Conservation (phyloP, 139 green algal genomes). For the Gonium pectorale region DNA sequence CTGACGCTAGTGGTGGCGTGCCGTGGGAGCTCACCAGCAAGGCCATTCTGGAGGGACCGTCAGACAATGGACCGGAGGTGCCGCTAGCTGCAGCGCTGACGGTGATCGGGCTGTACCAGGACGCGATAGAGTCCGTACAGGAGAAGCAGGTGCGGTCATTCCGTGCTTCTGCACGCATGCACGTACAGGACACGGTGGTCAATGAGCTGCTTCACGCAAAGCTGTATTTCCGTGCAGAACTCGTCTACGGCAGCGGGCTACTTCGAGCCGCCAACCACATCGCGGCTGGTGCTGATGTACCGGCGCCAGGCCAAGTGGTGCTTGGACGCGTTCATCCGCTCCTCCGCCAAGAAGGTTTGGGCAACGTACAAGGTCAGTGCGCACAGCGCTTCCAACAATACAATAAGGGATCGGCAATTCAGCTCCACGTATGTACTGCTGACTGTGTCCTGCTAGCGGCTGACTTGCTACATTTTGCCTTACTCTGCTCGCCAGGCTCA, state of each 20-base stretch:
- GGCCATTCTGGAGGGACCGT: not conserved
- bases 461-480: too few species aligned
- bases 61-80: not conserved
- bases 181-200: too few species aligned
- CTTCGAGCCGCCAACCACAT: not conserved
- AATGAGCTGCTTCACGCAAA: too few species aligned
- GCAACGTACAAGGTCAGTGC: conserved; percentile 26
- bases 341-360: not conserved
- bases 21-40: conserved; percentile 20
- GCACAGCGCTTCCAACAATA: too few species aligned
- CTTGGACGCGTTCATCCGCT: not conserved
- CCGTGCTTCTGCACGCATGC: not conserved
- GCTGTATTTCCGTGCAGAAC: too few species aligned
- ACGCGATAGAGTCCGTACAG: not conserved
- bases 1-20: conserved; percentile 15
- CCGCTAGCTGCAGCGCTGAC: conserved; percentile 11
- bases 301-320: conserved; percentile 27
- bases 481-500: conserved; percentile 10
- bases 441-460: too few species aligned
- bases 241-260: not conserved
- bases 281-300: not conserved
- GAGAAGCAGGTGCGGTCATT: not conserved
- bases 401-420: too few species aligned
- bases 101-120: conserved; percentile 7
- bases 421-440: too few species aligned